Evolutionary conservation across 306 rosid genomes (phyloP), one percentile per base, ranked within the genome.

Genomic region (Lupinus albus): DNA sequence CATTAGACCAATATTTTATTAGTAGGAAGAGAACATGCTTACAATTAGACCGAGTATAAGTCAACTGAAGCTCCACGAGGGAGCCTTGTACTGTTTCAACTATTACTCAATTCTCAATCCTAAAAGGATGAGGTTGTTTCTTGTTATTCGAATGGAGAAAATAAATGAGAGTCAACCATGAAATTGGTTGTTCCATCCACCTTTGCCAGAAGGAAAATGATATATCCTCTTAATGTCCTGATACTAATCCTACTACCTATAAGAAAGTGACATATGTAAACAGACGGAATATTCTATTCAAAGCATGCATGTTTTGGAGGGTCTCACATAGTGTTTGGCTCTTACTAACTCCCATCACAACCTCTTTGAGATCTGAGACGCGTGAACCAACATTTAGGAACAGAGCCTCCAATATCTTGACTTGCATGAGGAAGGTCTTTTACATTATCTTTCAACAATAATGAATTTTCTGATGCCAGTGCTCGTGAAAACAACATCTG

Each of bases 271-370:
- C n/a, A n/a, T n/a, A n/a, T n/a, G n/a, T n/a, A n/a, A n/a, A n/a
- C n/a, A n/a, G n/a, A n/a, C n/a, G n/a, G n/a, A 94, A 94, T 97
- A 94, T 94, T 80, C 99, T 88, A 61, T 94, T 94, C 64, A 94
- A 84, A 64, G 97, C 96, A 50, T 94, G 96, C 99, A 94, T 94
- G 72, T 94, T 94, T 82, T 94, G 97, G 25, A 94, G 91, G 11
- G 99, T 88, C 79, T 94, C 99, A 2, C 83, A 83, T 51, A 94
- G 80, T 51, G 97, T 90, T 41, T 96, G 84, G 81, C 86, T 91
- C 57, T 94, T 97, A 72, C 57, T 94, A 97, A 72, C 87, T 94
- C 49, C 99, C 99, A 63, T 94, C 99, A 33, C 97, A 62, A 94
- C 99, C 83, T 90, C 99, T 61, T 90, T 94, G 36, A 94, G 64